Base-by-base conservation (phyloP, 2,329 filamentous ascomycete genomes). In the Curvularia eragrostidis region DNA sequence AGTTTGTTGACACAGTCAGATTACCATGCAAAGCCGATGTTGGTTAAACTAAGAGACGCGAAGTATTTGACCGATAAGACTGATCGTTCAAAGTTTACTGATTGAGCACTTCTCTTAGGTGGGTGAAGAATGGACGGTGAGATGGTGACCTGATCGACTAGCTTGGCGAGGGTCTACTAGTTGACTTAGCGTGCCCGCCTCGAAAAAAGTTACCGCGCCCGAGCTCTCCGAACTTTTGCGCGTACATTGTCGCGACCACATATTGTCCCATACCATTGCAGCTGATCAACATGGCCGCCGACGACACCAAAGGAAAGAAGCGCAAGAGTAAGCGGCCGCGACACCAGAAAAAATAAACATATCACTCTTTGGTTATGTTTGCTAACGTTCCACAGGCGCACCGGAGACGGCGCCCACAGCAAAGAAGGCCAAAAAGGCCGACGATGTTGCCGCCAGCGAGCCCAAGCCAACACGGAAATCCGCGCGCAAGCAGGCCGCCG, bases 301-400 rank as follows among this genome's bases (percentile, higher is more conserved):
- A 83, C 68, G 71, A 74, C 32, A 77, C 78, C 63, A 84, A 83
- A 66, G 77, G 77, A 39, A 86, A 83, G 72, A 86, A 86, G 81
- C 81, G 82, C 75, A 84, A 84, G 70, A 80, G 82, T 82, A 73
- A 39, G 70, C 36, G 1, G 9, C 47, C n/a, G 24, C 41, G 10
- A 48, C 5, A 12, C 15, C 21, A 30, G 32, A 15, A 26, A 47
- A 21, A 21, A 19, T n/a, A n/a, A 19, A 32, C 15, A 15, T 12
- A 21, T 15, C 2, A 24, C 59, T 49, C 55, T 12, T 23, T 28
- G 48, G 8, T 21, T 36, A 61, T 62, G 3, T 12, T 23, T n/a
- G 47, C 62, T 61, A 57, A 67, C 44, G 26, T 58, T 47, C 44
- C 66, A 7, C 61, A 77, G 74, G 69, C 71, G 74, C 72, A 46